Percentiles rank a stretch among this genome's conserved stretches.
Conservation (phyloP, 1,139 yeast genomes). For the Meyerozyma elateridarum region DNA sequence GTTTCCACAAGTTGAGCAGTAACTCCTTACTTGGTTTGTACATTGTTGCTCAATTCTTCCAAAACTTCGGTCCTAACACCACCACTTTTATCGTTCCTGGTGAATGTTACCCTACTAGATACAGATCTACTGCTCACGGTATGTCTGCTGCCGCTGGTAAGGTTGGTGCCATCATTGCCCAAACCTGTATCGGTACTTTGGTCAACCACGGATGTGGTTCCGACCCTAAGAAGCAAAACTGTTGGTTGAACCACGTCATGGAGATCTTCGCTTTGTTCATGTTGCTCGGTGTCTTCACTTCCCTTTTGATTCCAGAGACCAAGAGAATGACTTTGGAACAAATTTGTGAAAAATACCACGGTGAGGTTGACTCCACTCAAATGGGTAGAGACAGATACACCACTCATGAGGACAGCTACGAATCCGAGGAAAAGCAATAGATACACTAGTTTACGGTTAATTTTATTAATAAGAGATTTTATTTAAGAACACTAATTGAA, state of each 20-base stretch:
- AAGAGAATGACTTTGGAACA: constrained; percentile 85
- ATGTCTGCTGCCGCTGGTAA: constrained; percentile 95
- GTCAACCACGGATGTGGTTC: constrained; percentile 70
- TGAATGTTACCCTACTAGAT: constrained; percentile 94
- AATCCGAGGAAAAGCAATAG: constrained; percentile 19
- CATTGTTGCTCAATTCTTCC: constrained; percentile 77
- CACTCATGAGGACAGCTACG: constrained; percentile 27
- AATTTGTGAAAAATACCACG: constrained; percentile 72
- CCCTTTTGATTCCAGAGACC: constrained; percentile 80
- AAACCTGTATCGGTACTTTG: constrained; percentile 83
- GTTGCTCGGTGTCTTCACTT: constrained; percentile 65
- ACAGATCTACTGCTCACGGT: constrained; percentile 98
- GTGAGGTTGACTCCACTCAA: constrained; percentile 56
- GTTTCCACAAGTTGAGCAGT: constrained; percentile 55
- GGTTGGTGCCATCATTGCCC: constrained; percentile 94
- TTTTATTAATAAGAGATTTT: constrained; percentile 1
- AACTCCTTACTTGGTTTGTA: constrained; percentile 70
- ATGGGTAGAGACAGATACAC: constrained; percentile 32
- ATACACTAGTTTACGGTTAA: constrained; percentile 1
- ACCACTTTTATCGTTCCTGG: constrained; percentile 97
- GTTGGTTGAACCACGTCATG: constrained; percentile 89
- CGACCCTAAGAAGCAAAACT: constrained; percentile 40
- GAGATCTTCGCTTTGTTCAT: constrained; percentile 88
- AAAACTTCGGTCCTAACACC: constrained; percentile 91
- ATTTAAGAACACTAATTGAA: background rate